Conservation (phyloP, 1,284 basidiomycete species). For the Singerocomus inundabilis region DNA sequence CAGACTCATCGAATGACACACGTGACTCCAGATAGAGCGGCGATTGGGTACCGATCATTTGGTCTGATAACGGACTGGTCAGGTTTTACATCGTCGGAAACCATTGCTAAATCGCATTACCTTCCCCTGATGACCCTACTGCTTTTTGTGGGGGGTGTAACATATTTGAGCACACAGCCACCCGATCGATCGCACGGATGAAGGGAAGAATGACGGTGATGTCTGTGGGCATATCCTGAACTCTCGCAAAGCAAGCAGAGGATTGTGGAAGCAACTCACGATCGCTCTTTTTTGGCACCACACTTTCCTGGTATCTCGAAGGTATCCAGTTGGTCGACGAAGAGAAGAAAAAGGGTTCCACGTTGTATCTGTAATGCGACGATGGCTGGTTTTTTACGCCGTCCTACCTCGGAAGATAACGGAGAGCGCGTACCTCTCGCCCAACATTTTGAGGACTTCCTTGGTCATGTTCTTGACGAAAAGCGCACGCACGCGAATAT, state of each 20-base stretch:
- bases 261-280: conserved; percentile 40
- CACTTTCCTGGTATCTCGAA: conserved; percentile 48
- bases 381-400: no score
- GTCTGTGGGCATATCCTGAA: conserved; percentile 38
- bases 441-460: conserved; percentile 51
- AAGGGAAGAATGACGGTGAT: conserved; percentile 54
- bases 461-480: conserved; percentile 50
- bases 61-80: no score
- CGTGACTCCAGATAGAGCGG: conserved; percentile 26
- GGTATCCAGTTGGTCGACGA: conserved; percentile 58
- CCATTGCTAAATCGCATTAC: no score
- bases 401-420: no score
- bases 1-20: conserved; percentile 8
- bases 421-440: conserved; percentile 46
- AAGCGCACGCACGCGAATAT: conserved; percentile 44
- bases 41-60: conserved; percentile 33
- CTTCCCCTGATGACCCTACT: conserved; percentile 2
- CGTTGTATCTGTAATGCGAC: conserved; percentile 24
- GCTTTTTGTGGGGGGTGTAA: neutral
- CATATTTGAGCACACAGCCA: neutral
- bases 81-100: no score
- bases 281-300: conserved; percentile 38
- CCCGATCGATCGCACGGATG: conserved; percentile 29
- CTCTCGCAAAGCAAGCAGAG: no score
- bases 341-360: conserved; percentile 61